Conservation (phyloP, 257 asterid genomes). For the Henckelia pumila region DNA sequence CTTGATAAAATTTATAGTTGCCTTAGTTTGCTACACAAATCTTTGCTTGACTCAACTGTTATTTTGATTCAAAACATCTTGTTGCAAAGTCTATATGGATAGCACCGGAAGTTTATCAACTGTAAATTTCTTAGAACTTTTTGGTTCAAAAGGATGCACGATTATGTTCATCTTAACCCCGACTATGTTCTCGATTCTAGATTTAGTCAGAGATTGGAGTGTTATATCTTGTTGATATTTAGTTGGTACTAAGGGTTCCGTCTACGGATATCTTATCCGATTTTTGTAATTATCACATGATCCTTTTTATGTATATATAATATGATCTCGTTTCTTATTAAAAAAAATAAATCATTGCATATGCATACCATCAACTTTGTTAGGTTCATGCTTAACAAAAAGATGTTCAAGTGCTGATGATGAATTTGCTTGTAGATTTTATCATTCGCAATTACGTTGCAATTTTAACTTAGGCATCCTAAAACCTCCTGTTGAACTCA, state of each 20-base stretch:
- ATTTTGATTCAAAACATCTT: neutral
- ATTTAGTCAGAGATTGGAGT: no score
- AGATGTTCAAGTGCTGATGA: neutral
- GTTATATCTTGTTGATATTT: no score
- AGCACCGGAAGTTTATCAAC: neutral
- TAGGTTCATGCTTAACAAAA: neutral
- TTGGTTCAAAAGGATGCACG: neutral
- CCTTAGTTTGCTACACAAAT: neutral
- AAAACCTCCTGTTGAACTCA: no score
- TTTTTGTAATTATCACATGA: no score
- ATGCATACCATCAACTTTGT: neutral
- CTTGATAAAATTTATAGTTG: no score
- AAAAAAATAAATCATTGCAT: neutral
- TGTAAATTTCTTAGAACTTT: neutral
- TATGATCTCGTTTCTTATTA: no score
- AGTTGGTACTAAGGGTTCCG: no score
- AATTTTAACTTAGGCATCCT: no score
- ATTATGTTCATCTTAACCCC: neutral
- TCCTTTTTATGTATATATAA: no score
- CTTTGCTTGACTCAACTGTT: neutral
- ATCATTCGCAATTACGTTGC: no score
- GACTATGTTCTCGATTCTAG: neutral
- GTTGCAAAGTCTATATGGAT: neutral
- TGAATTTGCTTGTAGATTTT: no score
- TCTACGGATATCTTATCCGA: no score